Evolutionary conservation across 1,284 basidiomycete genomes (phyloP).

Genomic region (Ceratobasidium sp.): DNA sequence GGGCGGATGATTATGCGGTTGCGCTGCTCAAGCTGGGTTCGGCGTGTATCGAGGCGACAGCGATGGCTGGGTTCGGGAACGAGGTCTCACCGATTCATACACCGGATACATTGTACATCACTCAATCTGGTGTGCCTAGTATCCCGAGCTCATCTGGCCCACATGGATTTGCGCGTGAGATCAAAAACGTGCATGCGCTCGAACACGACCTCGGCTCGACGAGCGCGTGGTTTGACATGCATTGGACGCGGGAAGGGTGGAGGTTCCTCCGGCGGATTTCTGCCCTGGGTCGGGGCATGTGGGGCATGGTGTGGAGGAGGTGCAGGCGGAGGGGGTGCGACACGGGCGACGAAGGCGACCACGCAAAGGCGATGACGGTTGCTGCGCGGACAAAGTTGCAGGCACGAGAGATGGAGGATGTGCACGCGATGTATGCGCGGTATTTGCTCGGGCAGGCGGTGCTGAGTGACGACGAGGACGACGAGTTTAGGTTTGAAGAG

Average conservation of each 20-base stretch:
- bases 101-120: conserved; percentile 28
- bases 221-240: conserved; percentile 57
- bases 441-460: conserved; percentile 70
- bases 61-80: conserved; percentile 74
- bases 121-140: conserved; percentile 17
- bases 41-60: conserved; percentile 76
- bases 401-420: conserved; percentile 49
- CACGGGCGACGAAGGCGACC: not conserved
- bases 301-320: conserved; percentile 51
- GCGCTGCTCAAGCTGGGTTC: conserved; percentile 75
- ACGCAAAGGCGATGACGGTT: not conserved
- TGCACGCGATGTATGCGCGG: conserved; percentile 61
- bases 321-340: conserved; percentile 3
- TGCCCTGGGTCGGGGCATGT: conserved; percentile 58
- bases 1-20: conserved; percentile 78
- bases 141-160: conserved; percentile 41
- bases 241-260: conserved; percentile 63
- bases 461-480: conserved; percentile 71
- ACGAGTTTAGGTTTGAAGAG: conserved; percentile 56
- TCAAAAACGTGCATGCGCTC: conserved; percentile 59
- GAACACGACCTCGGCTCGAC: conserved; percentile 40
- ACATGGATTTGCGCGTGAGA: conserved; percentile 63
- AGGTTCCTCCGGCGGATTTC: conserved; percentile 56
- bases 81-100: conserved; percentile 55
- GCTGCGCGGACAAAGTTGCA: not conserved